Evolutionary conservation across 257 asterid genomes (phyloP).

Genomic region (Solanum chiquidenum): DNA sequence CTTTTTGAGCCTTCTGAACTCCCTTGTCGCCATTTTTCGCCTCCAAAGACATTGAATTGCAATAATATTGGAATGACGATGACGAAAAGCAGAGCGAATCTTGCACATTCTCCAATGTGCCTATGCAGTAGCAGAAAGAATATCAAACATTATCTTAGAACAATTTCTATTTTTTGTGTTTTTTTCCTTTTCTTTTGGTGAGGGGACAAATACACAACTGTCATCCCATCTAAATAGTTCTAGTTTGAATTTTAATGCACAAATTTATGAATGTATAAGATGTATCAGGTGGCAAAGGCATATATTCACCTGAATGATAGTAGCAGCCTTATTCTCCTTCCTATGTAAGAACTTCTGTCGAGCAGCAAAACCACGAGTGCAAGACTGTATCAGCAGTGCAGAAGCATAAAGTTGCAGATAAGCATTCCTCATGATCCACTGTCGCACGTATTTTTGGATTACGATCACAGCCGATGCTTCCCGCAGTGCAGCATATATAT

Average conservation of each 20-base stretch:
- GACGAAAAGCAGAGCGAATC: slow-evolving; percentile 53
- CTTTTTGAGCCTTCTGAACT: slow-evolving; percentile 82
- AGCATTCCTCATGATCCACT: slow-evolving; percentile 50
- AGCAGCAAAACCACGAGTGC: slow-evolving; percentile 63
- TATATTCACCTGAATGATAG: slow-evolving; percentile 65
- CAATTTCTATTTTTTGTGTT: neutral
- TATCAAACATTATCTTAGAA: neutral
- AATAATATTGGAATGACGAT: slow-evolving; percentile 69
- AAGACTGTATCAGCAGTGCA: slow-evolving; percentile 53
- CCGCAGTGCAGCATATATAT: slow-evolving; percentile 33
- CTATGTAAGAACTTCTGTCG: slow-evolving; percentile 43
- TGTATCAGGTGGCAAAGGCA: neutral
- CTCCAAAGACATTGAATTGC: slow-evolving; percentile 95
- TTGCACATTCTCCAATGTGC: slow-evolving; percentile 88
- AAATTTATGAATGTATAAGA: neutral
- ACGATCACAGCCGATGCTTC: slow-evolving; percentile 57
- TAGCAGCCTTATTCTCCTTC: slow-evolving; percentile 73
- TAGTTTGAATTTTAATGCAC: neutral
- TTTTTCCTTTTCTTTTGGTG: neutral
- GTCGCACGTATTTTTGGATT: slow-evolving; percentile 57
- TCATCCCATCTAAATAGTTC: neutral
- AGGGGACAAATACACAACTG: neutral
- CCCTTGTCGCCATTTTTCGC: slow-evolving; percentile 81
- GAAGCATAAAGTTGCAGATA: slow-evolving; percentile 53
- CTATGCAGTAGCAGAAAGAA: slow-evolving; percentile 27